These are phyloP conservation scores for Aspergillus floridensis DNA, from an alignment of 2,329 filamentous ascomycete genomes.

Conservation along the genomic window DNA sequence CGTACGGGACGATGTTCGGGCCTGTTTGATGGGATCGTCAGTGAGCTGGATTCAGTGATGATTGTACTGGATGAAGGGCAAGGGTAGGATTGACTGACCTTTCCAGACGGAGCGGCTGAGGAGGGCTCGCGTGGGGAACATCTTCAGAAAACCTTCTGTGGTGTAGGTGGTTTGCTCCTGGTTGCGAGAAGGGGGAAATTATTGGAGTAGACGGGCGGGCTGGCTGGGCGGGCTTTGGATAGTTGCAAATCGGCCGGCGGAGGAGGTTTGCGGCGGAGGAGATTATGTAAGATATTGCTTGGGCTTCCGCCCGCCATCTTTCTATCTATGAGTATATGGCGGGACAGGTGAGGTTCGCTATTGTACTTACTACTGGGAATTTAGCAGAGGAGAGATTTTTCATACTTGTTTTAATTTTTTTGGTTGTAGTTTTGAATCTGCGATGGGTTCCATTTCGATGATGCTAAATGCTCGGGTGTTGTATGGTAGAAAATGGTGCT, in stretches of 20 bases:
- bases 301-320: too few species aligned
- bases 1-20: constrained; percentile 68
- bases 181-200: constrained; percentile 7
- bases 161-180: constrained; percentile 18
- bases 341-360: too few species aligned
- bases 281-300: constrained; percentile 10
- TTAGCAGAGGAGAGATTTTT: too few species aligned
- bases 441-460: not conserved
- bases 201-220: too few species aligned
- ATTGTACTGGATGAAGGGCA: not conserved
- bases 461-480: not conserved
- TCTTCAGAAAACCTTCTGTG: constrained; percentile 38
- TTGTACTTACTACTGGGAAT: too few species aligned
- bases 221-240: constrained; percentile 7
- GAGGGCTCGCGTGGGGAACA: constrained; percentile 68
- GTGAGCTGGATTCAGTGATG: constrained; percentile 7
- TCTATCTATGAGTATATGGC: too few species aligned
- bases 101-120: constrained; percentile 83
- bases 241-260: not conserved
- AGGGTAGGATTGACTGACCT: constrained; percentile 53
- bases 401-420: too few species aligned
- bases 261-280: not conserved
- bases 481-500: not conserved
- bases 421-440: too few species aligned
- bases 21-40: constrained; percentile 43